phyloP scores from a whole-genome alignment of 805 yeast species.

The Myxozyma kluyveri region DNA sequence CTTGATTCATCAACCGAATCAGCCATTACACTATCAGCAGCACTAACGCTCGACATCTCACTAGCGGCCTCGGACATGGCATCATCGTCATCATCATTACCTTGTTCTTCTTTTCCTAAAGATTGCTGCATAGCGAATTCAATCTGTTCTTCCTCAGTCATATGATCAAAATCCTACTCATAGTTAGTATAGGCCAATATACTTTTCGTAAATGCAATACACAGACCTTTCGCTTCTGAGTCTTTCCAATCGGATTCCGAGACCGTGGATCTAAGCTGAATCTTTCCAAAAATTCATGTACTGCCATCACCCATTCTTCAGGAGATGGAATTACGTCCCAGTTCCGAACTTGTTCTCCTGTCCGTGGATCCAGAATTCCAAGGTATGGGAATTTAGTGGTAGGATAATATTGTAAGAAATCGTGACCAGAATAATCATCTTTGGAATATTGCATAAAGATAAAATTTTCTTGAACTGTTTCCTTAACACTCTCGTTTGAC shows the following conservation, averaged over 20 bases:
- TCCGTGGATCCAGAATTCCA: slow-evolving; percentile 88
- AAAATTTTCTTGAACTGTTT: slow-evolving; percentile 62
- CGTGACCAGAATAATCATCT: slow-evolving; percentile 71
- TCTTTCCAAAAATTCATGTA: slow-evolving; percentile 61
- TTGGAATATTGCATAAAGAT: slow-evolving; percentile 81
- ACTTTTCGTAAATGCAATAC: not conserved
- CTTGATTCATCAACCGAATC: slow-evolving; percentile 21
- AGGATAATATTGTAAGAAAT: slow-evolving; percentile 70
- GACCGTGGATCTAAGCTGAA: slow-evolving; percentile 65
- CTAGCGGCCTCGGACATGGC: slow-evolving; percentile 35
- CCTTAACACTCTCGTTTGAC: slow-evolving; percentile 67
- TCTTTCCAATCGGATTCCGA: slow-evolving; percentile 54
- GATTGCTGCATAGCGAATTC: slow-evolving; percentile 72
- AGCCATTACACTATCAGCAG: slow-evolving; percentile 18
- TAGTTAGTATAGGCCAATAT: not conserved
- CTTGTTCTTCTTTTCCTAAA: slow-evolving; percentile 40
- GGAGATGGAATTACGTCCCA: slow-evolving; percentile 51
- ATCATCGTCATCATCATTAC: slow-evolving; percentile 28
- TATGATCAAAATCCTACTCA: slow-evolving; percentile 47
- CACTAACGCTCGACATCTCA: slow-evolving; percentile 38
- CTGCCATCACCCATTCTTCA: slow-evolving; percentile 33
- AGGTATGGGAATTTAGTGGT: slow-evolving; percentile 75
- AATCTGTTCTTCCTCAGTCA: slow-evolving; percentile 82
- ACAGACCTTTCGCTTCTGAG: slow-evolving; percentile 48
- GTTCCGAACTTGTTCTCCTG: slow-evolving; percentile 80